Base-by-base conservation (phyloP, 2,329 filamentous ascomycete genomes). In the Monosporascus ibericus region DNA sequence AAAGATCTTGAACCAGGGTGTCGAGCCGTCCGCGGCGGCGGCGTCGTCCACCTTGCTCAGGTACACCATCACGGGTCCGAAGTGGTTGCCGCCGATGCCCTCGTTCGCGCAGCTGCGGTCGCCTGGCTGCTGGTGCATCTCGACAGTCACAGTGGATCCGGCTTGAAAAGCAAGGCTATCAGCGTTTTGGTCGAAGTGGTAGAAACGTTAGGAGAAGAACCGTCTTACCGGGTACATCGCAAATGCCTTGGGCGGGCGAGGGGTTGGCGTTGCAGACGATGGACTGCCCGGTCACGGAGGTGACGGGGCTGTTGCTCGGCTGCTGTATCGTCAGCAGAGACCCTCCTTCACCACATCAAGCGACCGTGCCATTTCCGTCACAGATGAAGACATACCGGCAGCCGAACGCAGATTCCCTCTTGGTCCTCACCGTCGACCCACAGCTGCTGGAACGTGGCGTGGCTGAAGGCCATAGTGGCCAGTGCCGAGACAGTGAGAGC, bases 1-100 rank as follows among this genome's bases (percentile, higher is more conserved):
- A 61, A 71, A 77, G 58, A 80, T 69, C 68, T 81, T 81, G 70
- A 80, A 79, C 75, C 75, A 80, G 4, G 67, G 66, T 3, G 68
- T 63, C 9, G 71, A 71, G 27, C 72, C 71, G 53, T 72, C 68
- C 49, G 75, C 73, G 1, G 69, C 70, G 24, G 68, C 59, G 3
- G 77, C 73, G 57, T 79, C 73, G 4, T 65, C 58, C 4, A 80
- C 77, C 57, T 77, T 74, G 57, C 70, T 69, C 54, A 79, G 62
- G 65, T 79, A 79, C 3, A 73, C 70, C 27, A 74, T 67, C 8
- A 80, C 72, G 2, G 77, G 77, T 1, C 77, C 76, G 60, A 75
- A 76, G 64, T 80, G 77, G 48, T 72, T 72, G 27, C 77, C 77
- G 22, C 77, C 77, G 54, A 80, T 78, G 24, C 75, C 78, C 58